Conservation (phyloP, 345 rosid species). For the Raphanus raphanistrum region DNA sequence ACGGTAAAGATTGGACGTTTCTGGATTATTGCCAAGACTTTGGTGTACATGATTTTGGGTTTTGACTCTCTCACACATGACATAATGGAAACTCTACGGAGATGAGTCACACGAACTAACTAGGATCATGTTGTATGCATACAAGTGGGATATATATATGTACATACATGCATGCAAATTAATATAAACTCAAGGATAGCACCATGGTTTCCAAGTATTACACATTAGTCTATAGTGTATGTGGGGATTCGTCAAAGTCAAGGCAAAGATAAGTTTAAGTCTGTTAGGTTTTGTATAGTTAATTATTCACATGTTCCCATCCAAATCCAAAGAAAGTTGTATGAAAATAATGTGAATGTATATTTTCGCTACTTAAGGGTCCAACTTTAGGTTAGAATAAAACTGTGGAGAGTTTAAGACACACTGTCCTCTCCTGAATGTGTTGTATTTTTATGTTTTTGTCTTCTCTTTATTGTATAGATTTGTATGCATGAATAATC, state of each 20-base stretch:
- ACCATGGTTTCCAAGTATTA: slow-evolving; percentile 13
- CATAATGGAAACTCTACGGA: slow-evolving; percentile 23
- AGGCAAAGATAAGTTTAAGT: not conserved
- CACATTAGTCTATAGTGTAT: slow-evolving; percentile 12
- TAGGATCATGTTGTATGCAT: not conserved
- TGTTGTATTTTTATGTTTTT: not conserved
- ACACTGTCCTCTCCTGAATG: not conserved
- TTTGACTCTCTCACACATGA: slow-evolving; percentile 41
- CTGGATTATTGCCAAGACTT: slow-evolving; percentile 70
- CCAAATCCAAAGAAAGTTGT: not conserved
- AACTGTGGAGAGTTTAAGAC: not conserved
- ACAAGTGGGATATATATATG: not conserved
- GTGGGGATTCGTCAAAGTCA: slow-evolving; percentile 23
- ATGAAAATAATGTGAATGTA: not conserved
- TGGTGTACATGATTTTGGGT: slow-evolving; percentile 81
- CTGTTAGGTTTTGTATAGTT: not conserved
- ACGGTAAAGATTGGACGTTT: slow-evolving; percentile 21
- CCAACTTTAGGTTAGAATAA: slow-evolving; percentile 12
- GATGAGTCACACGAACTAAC: slow-evolving; percentile 2
- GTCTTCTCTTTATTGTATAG: not conserved
- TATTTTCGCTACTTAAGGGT: not conserved
- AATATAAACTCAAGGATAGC: slow-evolving; percentile 19
- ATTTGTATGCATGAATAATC: slow-evolving; percentile 1
- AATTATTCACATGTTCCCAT: not conserved
- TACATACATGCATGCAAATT: not conserved